Evolutionary conservation across 805 yeast genomes (phyloP).

Genomic region (Nakazawaea anatomiae): DNA sequence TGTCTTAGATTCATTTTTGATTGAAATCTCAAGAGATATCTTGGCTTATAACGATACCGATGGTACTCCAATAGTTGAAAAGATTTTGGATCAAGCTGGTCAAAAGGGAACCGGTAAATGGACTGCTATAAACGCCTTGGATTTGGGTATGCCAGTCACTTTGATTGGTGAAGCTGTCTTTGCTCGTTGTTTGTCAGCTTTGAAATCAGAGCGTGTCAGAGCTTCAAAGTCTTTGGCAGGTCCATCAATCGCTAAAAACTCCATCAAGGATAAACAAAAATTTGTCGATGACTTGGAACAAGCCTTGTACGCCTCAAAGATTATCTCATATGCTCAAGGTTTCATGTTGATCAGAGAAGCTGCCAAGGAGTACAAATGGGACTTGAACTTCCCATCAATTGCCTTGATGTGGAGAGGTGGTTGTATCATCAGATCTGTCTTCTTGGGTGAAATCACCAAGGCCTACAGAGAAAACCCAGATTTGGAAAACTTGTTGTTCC

Average conservation of each 20-base stretch:
- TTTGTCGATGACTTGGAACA: constrained; percentile 94
- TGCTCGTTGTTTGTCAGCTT: constrained; percentile 90
- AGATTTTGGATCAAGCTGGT: constrained; percentile 95
- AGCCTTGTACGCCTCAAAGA: constrained; percentile 97
- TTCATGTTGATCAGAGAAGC: constrained; percentile 99
- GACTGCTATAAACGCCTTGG: constrained; percentile 98
- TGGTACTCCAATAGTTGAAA: constrained; percentile 91
- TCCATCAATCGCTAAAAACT: constrained; percentile 61
- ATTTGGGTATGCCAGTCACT: constrained; percentile 97
- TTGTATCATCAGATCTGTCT: constrained; percentile 97
- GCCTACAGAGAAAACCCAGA: constrained; percentile 94
- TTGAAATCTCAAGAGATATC: constrained; percentile 96
- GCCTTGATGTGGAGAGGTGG: constrained; percentile 99
- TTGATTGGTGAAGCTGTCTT: constrained; percentile 98
- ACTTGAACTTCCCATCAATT: constrained; percentile 95
- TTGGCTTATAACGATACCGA: constrained; percentile 84
- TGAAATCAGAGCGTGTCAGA: constrained; percentile 83
- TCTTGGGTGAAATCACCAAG: constrained; percentile 93
- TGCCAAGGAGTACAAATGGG: constrained; percentile 95
- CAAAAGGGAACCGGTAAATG: constrained; percentile 99
- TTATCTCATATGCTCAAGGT: constrained; percentile 98
- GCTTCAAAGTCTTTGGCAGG: constrained; percentile 80
- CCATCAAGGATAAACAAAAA: constrained; percentile 68
- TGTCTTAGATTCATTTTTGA: constrained; percentile 92
- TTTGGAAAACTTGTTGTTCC: constrained; percentile 91